Evolutionary conservation across 2,329 filamentous ascomycete genomes (phyloP).

Genomic region (Nannizziopsis barbatae): DNA sequence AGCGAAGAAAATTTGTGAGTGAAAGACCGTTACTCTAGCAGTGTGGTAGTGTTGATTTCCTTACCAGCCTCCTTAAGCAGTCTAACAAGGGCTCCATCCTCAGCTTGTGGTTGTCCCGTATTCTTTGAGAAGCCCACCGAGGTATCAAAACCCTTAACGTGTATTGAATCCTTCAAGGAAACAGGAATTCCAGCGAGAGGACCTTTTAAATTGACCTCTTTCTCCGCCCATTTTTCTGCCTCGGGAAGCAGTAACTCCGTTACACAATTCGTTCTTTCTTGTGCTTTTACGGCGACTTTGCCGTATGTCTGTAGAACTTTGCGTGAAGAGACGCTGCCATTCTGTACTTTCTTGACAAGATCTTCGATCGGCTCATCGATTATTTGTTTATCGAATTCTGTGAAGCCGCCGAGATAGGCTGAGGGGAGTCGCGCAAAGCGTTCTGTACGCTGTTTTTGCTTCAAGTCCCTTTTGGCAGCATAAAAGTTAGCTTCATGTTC

Average conservation of each 20-base stretch:
- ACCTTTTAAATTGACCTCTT: constrained; percentile 59
- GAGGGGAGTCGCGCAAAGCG: constrained; percentile 57
- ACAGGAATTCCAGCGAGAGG: constrained; percentile 80
- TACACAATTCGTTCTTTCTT: constrained; percentile 76
- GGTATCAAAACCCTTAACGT: constrained; percentile 71
- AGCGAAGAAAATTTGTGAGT: neutral
- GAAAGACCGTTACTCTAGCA: neutral
- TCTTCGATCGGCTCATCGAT: constrained; percentile 63
- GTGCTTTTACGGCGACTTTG: constrained; percentile 73
- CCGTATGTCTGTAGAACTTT: constrained; percentile 76
- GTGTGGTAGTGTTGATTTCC: constrained; percentile 2
- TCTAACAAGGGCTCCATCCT: constrained; percentile 62
- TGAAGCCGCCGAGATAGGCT: constrained; percentile 56
- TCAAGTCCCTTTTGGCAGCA: constrained; percentile 50
- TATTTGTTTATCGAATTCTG: constrained; percentile 52
- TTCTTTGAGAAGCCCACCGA: constrained; percentile 69
- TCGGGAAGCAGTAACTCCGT: constrained; percentile 75
- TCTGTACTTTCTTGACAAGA: constrained; percentile 67
- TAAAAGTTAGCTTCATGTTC: constrained; percentile 11
- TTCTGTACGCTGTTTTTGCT: constrained; percentile 62
- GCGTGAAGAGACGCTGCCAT: constrained; percentile 51
- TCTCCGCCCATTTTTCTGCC: constrained; percentile 60
- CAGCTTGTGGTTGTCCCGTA: constrained; percentile 51
- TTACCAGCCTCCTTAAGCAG: constrained; percentile 68
- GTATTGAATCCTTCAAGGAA: constrained; percentile 66